Conservation (phyloP, 1,284 basidiomycete species). For the Ganoderma sp. region DNA sequence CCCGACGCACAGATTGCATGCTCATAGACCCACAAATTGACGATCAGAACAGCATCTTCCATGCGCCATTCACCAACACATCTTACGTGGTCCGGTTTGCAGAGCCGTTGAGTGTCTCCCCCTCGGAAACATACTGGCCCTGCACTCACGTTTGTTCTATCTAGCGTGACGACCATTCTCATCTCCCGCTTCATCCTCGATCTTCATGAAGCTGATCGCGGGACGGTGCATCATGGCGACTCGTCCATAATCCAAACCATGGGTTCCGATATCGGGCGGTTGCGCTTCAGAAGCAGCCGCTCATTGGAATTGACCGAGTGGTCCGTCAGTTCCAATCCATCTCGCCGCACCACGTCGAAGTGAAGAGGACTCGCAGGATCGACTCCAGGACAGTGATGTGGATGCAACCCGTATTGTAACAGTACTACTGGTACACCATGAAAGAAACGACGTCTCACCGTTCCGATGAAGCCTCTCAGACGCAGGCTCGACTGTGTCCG, state of each 20-base stretch:
- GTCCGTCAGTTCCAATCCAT: neutral
- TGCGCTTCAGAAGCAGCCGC: no score
- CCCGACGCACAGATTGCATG: neutral
- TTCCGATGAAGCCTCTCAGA: conserved; percentile 52
- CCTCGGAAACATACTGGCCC: neutral
- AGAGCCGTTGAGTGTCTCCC: neutral
- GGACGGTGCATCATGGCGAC: neutral
- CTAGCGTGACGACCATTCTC: neutral
- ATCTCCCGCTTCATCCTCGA: conserved; percentile 4
- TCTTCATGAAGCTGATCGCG: neutral
- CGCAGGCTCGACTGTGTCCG: conserved; percentile 51
- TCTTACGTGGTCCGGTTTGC: neutral
- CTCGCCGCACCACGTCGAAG: neutral
- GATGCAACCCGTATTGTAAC: no score
- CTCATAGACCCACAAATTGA: neutral
- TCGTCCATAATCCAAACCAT: neutral
- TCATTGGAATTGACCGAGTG: neutral
- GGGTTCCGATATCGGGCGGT: neutral
- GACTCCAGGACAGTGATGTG: no score
- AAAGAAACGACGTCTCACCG: conserved; percentile 44
- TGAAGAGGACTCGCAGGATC: neutral
- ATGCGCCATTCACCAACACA: neutral
- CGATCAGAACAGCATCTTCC: neutral
- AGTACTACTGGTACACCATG: no score
- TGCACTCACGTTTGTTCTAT: neutral